Percentiles rank a stretch among this genome's conserved stretches.
Conservation (phyloP, 352 stramenopile species). For the Elongisporangium senticosum region DNA sequence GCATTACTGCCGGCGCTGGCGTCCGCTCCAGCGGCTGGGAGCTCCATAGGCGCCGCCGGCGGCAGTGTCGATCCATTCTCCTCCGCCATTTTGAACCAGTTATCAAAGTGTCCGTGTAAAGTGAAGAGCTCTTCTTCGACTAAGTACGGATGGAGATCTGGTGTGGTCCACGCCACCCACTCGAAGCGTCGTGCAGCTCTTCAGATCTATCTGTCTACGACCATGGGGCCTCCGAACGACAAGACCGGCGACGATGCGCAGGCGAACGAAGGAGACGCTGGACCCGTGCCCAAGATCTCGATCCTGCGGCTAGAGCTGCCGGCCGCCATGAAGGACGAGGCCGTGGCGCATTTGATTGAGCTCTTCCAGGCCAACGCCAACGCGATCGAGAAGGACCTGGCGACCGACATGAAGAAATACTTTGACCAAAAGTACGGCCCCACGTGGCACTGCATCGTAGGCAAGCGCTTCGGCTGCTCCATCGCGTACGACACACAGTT, state of each 20-base stretch:
- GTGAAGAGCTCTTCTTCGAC: neutral
- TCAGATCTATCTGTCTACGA: no score
- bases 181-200: neutral
- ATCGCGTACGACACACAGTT: conserved; percentile 89
- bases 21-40: neutral
- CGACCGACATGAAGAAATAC: conserved; percentile 99
- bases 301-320: conserved; percentile 60
- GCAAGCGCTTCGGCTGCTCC: conserved; percentile 86
- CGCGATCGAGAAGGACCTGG: conserved; percentile 92
- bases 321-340: conserved; percentile 69
- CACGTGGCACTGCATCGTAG: conserved; percentile 94
- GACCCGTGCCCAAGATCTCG: conserved; percentile 52
- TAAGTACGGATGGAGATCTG: neutral
- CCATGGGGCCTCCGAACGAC: conserved; percentile 46
- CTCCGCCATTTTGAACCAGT: neutral
- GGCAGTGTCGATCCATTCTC: neutral
- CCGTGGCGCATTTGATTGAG: conserved; percentile 39
- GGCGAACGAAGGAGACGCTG: conserved; percentile 11
- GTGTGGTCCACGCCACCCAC: neutral
- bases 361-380: conserved; percentile 30
- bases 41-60: neutral
- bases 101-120: neutral
- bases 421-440: conserved; percentile 96
- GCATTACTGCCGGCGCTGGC: neutral
- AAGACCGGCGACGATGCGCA: conserved; percentile 18